Conservation (phyloP, 768 basidiomycete species). For the Lentinus tigrinus region DNA sequence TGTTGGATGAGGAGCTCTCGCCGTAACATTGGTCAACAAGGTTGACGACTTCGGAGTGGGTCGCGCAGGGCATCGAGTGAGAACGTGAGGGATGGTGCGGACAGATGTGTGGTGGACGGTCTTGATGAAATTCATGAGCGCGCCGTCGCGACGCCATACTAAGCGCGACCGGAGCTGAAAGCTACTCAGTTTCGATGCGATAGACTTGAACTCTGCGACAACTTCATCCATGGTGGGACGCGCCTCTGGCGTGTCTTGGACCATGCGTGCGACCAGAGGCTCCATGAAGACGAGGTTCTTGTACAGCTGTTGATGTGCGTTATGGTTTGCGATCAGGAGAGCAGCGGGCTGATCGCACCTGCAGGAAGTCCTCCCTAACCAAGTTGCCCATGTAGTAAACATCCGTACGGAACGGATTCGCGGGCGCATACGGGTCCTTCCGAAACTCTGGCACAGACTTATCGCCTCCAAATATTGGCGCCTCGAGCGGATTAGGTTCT, state of each 20-base stretch:
- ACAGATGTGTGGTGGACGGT: not conserved
- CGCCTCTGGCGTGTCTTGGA: constrained; percentile 20
- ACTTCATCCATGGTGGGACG: constrained; percentile 28
- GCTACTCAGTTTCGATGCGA: not conserved
- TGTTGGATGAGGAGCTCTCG: no score
- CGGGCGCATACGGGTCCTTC: not conserved
- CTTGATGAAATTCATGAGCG: not conserved
- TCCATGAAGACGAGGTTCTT: constrained; percentile 25
- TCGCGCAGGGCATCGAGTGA: not conserved
- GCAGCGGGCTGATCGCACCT: not conserved
- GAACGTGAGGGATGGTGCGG: not conserved
- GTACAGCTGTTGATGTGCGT: not conserved
- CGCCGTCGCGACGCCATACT: not conserved
- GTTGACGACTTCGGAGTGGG: not conserved
- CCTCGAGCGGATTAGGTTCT: constrained; percentile 7
- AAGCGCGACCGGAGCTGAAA: not conserved
- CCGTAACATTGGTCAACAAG: no score
- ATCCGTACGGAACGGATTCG: constrained; percentile 22
- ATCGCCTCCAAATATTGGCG: constrained; percentile 15
- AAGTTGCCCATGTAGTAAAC: constrained; percentile 24
- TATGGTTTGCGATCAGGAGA: not conserved
- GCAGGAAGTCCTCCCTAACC: constrained; percentile 9
- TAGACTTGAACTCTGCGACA: not conserved
- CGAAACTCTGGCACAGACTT: constrained; percentile 21
- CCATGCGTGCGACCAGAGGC: constrained; percentile 27